Conservation (phyloP, 371 early-diverging fungal species). For the Umbelopsis sp. region DNA sequence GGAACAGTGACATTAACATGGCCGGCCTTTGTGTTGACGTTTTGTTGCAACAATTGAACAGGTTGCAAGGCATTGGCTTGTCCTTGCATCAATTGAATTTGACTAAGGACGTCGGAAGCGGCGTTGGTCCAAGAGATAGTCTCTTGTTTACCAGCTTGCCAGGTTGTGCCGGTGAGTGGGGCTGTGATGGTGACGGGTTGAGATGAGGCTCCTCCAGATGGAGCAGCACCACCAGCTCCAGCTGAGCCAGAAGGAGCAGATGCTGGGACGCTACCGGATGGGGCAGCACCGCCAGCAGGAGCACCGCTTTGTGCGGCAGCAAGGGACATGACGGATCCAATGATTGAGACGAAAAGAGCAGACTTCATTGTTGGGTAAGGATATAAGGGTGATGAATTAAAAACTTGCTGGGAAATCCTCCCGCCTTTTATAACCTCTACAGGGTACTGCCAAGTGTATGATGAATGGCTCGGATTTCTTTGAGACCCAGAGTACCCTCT, state of each 20-base stretch:
- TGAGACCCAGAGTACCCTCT: background rate
- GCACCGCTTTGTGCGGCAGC: slow-evolving; percentile 11
- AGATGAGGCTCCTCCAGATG: slow-evolving; percentile 17
- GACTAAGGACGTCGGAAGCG: slow-evolving; percentile 32
- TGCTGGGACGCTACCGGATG: slow-evolving; percentile 10
- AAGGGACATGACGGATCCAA: slow-evolving; percentile 11
- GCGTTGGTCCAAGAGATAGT: slow-evolving; percentile 50
- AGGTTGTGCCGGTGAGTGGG: slow-evolving; percentile 40
- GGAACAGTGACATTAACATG: slow-evolving; percentile 43
- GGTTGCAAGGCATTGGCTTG: slow-evolving; percentile 41
- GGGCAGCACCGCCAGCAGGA: slow-evolving; percentile 11
- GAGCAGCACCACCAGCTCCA: slow-evolving; percentile 16
- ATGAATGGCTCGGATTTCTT: background rate
- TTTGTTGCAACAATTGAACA: slow-evolving; percentile 38
- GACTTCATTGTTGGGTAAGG: slow-evolving; percentile 4
- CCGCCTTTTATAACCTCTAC: background rate
- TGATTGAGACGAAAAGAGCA: slow-evolving; percentile 15
- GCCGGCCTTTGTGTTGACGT: slow-evolving; percentile 41
- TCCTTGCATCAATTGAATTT: slow-evolving; percentile 49
- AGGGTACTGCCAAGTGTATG: background rate
- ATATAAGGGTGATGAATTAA: background rate
- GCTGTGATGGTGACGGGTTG: slow-evolving; percentile 40
- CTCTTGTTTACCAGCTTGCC: slow-evolving; percentile 41
- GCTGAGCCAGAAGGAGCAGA: slow-evolving; percentile 9
- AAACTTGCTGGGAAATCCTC: background rate